Base-by-base conservation (phyloP, 257 asterid species). In the Coffea canephora region DNA sequence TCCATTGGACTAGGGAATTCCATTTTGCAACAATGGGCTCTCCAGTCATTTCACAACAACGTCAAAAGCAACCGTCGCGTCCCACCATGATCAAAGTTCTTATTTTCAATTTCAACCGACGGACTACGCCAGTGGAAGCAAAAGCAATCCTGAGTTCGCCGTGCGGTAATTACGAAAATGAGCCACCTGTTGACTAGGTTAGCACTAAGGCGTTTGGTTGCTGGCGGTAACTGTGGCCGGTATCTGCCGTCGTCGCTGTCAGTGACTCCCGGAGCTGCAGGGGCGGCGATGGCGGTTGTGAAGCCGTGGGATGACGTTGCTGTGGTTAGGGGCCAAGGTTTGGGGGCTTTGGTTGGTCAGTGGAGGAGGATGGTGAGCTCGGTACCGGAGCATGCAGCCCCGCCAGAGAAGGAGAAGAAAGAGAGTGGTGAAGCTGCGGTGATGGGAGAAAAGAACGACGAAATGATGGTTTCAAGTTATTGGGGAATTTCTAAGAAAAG, bases 401-500 rank as follows among this genome's bases (percentile, higher is more conserved):
- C 31, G 79, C 77, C 0, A 79, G 89, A 83, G 82, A 84, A 87
- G 88, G 79, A 80, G 46, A 46, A 66, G 82, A 87, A 88, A 72
- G 67, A 57, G 71, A 73, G 61, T 59, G 81, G 79, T 61, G 84
- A 49, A 75, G 81, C 71, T 76, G 87, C 77, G 34, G 74, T 50
- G 80, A 69, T 65, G 82, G 46, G 31, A 45, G 87, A 59, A 78
- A 86, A 88, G 73, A 54, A 25, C 59, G 85, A 84, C 12, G 88
- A 82, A 12, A 36, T 74, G 55, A 59, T 61, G 87, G 83, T 84
- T 80, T 91, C 97, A 74, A 89, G 93, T 89, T 93, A 95, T 78
- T 95, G 98, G 99, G 99, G 99, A 13, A 74, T 93, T 75, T 62
- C 89, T 76, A 87, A 90, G 84, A 90, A 89, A 23, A 90, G 79